phyloP scores from a whole-genome alignment of 2,329 filamentous ascomycete genomes.

The Aspergillus tubingensis region DNA sequence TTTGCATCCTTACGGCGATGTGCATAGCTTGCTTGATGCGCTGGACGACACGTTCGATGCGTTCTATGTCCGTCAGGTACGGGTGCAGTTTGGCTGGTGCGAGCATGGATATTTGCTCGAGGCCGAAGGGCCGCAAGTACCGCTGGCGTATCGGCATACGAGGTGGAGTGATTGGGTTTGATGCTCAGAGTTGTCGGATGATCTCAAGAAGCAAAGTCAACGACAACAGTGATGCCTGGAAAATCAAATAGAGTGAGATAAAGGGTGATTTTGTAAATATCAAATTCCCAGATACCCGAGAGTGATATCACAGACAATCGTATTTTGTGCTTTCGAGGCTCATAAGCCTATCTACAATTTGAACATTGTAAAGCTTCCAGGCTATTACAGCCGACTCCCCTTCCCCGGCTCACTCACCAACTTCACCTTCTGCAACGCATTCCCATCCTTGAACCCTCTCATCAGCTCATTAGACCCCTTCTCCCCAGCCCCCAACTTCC shows the following conservation, averaged over 20 bases:
- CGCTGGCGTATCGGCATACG: background rate
- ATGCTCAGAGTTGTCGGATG: background rate
- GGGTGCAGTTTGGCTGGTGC: background rate
- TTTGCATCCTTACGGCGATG: constrained; percentile 29
- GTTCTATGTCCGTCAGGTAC: constrained; percentile 1
- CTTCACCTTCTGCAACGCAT: background rate
- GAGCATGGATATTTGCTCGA: background rate
- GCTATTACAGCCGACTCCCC: background rate
- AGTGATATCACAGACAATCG: no score
- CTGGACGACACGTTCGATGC: background rate
- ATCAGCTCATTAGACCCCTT: background rate
- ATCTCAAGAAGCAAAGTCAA: no score
- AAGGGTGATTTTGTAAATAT: no score
- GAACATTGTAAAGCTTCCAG: no score
- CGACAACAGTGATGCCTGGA: no score
- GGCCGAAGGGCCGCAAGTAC: background rate
- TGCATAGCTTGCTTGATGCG: constrained; percentile 5
- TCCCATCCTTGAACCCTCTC: background rate
- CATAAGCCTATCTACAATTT: no score
- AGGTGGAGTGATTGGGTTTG: background rate
- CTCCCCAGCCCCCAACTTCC: constrained; percentile 11
- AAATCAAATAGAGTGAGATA: no score
- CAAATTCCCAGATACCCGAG: no score
- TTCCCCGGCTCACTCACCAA: background rate
- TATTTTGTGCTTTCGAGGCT: no score